Percentiles rank a stretch among this genome's conserved stretches.
Evolutionary conservation across 2,329 filamentous ascomycete genomes (phyloP).

Genomic region (Sphaerulina musiva): DNA sequence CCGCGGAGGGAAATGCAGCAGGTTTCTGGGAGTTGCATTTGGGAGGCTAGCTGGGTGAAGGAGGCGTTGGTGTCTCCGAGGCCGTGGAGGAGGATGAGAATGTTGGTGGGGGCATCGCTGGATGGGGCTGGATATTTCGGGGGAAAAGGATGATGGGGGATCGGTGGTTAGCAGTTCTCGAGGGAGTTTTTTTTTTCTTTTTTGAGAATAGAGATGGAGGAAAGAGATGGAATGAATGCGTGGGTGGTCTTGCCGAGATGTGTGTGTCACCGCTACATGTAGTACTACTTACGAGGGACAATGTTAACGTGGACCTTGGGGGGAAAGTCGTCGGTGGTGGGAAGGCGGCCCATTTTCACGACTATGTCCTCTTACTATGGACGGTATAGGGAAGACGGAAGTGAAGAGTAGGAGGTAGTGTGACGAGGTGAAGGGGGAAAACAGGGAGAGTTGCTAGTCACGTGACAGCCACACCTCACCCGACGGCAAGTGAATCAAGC

Average conservation of each 20-base stretch:
- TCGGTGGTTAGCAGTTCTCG: background rate
- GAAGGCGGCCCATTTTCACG: slow-evolving; percentile 36
- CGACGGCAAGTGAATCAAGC: too few species aligned
- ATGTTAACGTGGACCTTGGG: slow-evolving; percentile 38
- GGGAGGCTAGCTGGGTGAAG: slow-evolving; percentile 63
- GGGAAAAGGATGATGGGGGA: background rate
- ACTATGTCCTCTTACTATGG: background rate
- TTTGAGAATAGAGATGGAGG: background rate
- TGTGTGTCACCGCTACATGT: background rate
- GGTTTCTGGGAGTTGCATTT: slow-evolving; percentile 69
- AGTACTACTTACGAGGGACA: slow-evolving; percentile 39
- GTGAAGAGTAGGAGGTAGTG: too few species aligned
- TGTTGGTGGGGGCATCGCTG: slow-evolving; percentile 58
- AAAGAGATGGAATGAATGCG: background rate
- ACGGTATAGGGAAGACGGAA: too few species aligned
- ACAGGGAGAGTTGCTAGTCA: background rate
- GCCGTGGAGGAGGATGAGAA: slow-evolving; percentile 77
- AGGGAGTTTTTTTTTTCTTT: too few species aligned
- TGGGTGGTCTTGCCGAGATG: background rate
- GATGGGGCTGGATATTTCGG: slow-evolving; percentile 33
- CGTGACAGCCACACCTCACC: too few species aligned
- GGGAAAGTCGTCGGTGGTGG: slow-evolving; percentile 40
- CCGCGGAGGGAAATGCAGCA: slow-evolving; percentile 68
- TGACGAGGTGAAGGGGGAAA: background rate
- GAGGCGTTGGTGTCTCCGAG: slow-evolving; percentile 67